Conservation (phyloP, 257 asterid species). For the Lycium barbarum region DNA sequence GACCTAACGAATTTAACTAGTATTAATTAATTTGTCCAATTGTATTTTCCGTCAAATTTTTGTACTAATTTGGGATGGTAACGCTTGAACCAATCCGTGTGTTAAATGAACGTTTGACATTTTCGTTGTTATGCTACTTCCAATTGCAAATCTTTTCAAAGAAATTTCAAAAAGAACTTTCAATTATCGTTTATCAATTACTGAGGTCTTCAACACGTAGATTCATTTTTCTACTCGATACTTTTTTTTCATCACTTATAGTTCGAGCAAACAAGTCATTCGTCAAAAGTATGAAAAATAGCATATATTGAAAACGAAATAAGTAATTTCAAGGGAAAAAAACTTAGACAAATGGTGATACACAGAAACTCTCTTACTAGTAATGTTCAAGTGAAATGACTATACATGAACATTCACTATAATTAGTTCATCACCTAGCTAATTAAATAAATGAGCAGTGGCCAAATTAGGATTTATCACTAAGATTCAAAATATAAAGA, state of each 20-base stretch:
- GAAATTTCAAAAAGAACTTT: neutral
- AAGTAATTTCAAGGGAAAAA: neutral
- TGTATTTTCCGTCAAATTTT: neutral
- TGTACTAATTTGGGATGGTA: constrained; percentile 5
- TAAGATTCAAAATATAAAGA: neutral
- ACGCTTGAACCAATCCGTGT: neutral
- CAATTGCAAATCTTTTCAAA: neutral
- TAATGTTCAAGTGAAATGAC: neutral
- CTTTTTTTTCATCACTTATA: neutral
- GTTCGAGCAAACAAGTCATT: neutral
- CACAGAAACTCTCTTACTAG: neutral
- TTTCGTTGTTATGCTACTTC: neutral
- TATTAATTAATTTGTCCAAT: neutral
- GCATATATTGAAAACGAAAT: neutral
- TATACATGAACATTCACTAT: neutral
- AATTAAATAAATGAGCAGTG: neutral
- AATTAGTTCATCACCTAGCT: neutral
- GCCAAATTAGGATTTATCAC: neutral
- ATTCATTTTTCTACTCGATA: neutral
- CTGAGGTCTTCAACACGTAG: neutral
- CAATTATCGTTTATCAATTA: neutral
- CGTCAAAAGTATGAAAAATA: neutral
- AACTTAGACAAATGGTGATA: neutral
- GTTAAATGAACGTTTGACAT: neutral
- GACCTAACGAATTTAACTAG: neutral